Base-by-base conservation (phyloP, 2,329 filamentous ascomycete genomes). In the Neocucurbitaria cava region DNA sequence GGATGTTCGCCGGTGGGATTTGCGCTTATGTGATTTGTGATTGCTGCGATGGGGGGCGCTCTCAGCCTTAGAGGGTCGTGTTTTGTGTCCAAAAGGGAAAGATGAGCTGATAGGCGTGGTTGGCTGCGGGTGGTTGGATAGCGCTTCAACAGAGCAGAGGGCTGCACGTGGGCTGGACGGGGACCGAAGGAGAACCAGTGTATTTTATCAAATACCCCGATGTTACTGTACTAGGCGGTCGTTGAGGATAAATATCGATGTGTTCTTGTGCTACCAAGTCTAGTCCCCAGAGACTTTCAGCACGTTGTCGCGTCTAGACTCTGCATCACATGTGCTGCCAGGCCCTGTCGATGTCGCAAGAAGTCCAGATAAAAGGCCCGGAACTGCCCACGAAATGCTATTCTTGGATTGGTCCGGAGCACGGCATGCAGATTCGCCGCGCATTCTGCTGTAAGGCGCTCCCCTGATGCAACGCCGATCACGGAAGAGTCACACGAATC, bases 401-500 rank as follows among this genome's bases (percentile, higher is more conserved):
- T 44, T 24, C 10, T 24, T 40, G 21, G 38, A 40, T 24, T 23
- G 20, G 38, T 7, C 21, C 8, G 18, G 7, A 52, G 38, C 44
- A 41, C 57, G 57, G 57, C 57, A 26, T 23, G 49, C 50, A 46
- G 41, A 48, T 58, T 49, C n/a, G 21, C 55, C 49, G 53, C 26
- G 43, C 35, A 42, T 39, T 41, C 31, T 44, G 49, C 43, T 24
- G 38, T 53, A 53, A 49, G 46, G 56, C 56, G 42, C 39, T 21
- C 35, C 38, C 28, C 24, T 46, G 40, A 49, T 50, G 28, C 30
- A 35, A 46, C 51, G 59, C 62, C 59, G 56, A 60, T 55, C 55
- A 49, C 58, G 55, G 62, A 46, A 49, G 51, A 54, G 52, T 42
- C 58, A 53, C 52, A 57, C 64, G 49, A 51, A 57, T 61, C 54